Evolutionary conservation across 2,329 filamentous ascomycete genomes (phyloP), one percentile per base, ranked within the genome.

Genomic region (Neonectria coccinea): DNA sequence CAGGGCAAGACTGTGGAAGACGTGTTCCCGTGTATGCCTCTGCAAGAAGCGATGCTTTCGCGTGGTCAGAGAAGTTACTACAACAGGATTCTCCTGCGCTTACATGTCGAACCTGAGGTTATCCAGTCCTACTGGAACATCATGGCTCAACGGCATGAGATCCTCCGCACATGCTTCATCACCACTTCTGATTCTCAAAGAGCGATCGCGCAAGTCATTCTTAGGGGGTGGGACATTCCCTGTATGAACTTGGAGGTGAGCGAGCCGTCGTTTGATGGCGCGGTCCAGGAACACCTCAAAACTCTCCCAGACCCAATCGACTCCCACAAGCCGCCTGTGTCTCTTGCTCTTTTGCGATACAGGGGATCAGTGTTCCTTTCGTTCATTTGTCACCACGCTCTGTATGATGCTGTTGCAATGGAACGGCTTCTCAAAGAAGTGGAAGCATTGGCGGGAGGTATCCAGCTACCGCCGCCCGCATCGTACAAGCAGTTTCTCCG

Each of bases 21-120:
- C 1, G 83, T 97, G 9, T 79, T 94, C 5, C 94, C 94, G 1
- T 97, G 94, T 74, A 97, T 93, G 1, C 92, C 94, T 1, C 80
- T 97, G 0, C 94, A 97, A 76, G 92, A 97, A 79, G 91, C 91
- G 1, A 97, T 97, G 93, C 82, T 97, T 0, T 86, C 88, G 9
- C 71, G 81, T 66, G 78, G 78, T 1, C 76, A 80, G 11, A 78
- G 79, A 1, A 83, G 88, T 2, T 97, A 97, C 75, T 88, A 86
- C 72, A 97, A 97, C 75, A 87, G 86, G 52, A 88, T 92, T 60
- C 77, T 90, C 0, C 86, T 97, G 66, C 82, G 84, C 6, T 74
- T 97, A 7, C 79, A 78, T 5, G 81, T 83, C 1, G 77, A 88
- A 36, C 63, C 86, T 0, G 69, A 78, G 1, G 78, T 72, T 0